phyloP scores from a whole-genome alignment of 176 grass and related monocot genomes.

The Olyra latifolia region DNA sequence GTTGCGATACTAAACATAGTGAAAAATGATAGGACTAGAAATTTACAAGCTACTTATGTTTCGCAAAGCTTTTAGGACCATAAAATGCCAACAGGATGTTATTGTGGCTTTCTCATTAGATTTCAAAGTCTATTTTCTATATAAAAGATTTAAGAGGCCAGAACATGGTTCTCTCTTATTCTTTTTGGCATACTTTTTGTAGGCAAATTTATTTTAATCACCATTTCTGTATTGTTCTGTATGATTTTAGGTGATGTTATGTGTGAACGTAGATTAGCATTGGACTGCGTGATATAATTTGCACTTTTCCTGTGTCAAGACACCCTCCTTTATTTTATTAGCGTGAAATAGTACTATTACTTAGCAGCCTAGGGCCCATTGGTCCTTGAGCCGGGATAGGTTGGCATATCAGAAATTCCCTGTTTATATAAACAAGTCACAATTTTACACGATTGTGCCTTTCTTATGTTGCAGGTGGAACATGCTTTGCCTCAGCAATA shows the following conservation, averaged over 20 bases:
- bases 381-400: background rate
- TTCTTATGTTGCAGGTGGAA: conserved; percentile 62
- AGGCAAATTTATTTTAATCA: background rate
- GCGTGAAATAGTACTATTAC: background rate
- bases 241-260: background rate
- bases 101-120: background rate
- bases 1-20: background rate
- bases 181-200: background rate
- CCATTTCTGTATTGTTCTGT: background rate
- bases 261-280: background rate
- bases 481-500: conserved; percentile 89
- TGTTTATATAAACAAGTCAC: background rate
- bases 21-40: background rate
- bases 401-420: background rate
- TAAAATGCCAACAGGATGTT: background rate
- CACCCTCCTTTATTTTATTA: background rate
- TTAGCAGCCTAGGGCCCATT: background rate
- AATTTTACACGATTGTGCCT: background rate
- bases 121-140: background rate
- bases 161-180: background rate
- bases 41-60: background rate
- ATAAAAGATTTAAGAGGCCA: background rate
- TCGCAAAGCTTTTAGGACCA: background rate
- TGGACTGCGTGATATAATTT: background rate
- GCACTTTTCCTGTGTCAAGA: background rate